Evolutionary conservation across 78 protist genomes (phyloP), one percentile per base, ranked within the genome.

Genomic region (Dictyostelium citrinum): DNA sequence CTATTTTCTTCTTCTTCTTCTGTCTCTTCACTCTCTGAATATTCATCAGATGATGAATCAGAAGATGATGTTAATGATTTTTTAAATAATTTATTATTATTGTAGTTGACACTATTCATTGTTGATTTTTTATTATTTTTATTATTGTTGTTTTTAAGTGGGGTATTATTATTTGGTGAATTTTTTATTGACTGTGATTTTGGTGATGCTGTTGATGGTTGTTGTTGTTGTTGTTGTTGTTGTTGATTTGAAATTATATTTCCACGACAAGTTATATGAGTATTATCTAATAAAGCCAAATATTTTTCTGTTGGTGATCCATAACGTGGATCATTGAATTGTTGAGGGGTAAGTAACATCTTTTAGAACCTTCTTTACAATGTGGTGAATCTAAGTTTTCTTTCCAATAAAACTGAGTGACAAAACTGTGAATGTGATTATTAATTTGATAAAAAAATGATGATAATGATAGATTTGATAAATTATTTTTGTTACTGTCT

Each of bases 321-420:
- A 75, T 75, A 33, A 41, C 46, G 29, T 2, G 27, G 27, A n/a
- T 75, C 81, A 75, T 75, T 27, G 11, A 70, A 75, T 75, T 75
- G 81, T 41, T 24, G 55, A 17, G 81, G 81, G 22, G 81, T 75
- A 27, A 75, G 81, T 4, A 75, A 75, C 81, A 75, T 75, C 77
- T 75, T 75, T 33, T 20, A 20, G 64, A 55, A 20, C 27, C 64
- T 55, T 55, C 64, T 55, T 55, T n/a, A 29, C 22, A 22, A n/a
- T 75, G 61, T 22, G 29, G 55, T 6, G 75, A 55, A n/a, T 80
- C 84, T 80, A 58, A 80, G n/a, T 80, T 80, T 16, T 80, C 84
- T 80, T 80, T 49, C 84, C 84, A 80, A 55, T 31, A 78, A 22
- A 49, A 41, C 51, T 75, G 81, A 39, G 58, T 75, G 10, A n/a